Percentiles rank a stretch among this genome's conserved stretches.
These are phyloP conservation scores for Fusarium transvaalense DNA, from an alignment of 2,329 filamentous ascomycete species.

Conservation along the genomic window DNA sequence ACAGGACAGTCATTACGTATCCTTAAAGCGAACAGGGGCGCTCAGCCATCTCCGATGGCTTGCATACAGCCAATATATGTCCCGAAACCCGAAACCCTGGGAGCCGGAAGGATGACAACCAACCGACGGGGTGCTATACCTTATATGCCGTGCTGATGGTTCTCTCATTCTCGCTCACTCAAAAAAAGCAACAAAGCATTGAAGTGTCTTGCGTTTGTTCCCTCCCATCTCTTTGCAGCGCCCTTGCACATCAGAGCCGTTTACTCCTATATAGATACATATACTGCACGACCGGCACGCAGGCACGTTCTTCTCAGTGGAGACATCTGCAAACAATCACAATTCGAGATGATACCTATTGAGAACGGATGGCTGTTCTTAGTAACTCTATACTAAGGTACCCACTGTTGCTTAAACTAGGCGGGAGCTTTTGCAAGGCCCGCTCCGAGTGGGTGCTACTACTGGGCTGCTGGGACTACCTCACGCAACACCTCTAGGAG, in stretches of 20 bases:
- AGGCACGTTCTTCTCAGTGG: conserved; percentile 20
- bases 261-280: neutral
- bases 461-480: conserved; percentile 6
- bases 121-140: conserved; percentile 1
- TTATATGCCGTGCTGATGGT: neutral
- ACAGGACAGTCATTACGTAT: neutral
- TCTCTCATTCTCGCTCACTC: neutral
- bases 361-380: conserved; percentile 33
- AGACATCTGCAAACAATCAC: conserved; percentile 28
- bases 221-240: neutral
- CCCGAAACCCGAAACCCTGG: conserved; percentile 11
- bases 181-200: conserved; percentile 16
- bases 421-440: conserved; percentile 32
- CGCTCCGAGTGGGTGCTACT: conserved; percentile 26
- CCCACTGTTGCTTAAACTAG: conserved; percentile 7
- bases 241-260: conserved; percentile 9
- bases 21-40: neutral
- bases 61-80: conserved; percentile 19
- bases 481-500: neutral
- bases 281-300: conserved; percentile 8
- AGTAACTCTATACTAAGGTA: no score
- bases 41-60: conserved; percentile 24
- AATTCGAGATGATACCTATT: conserved; percentile 16
- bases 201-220: conserved; percentile 15
- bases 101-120: conserved; percentile 7